A percentile compares a stretch with the other conserved stretches of the same genome.
Conservation (phyloP, 140 eudicot genomes). For the Bidens hawaiensis region DNA sequence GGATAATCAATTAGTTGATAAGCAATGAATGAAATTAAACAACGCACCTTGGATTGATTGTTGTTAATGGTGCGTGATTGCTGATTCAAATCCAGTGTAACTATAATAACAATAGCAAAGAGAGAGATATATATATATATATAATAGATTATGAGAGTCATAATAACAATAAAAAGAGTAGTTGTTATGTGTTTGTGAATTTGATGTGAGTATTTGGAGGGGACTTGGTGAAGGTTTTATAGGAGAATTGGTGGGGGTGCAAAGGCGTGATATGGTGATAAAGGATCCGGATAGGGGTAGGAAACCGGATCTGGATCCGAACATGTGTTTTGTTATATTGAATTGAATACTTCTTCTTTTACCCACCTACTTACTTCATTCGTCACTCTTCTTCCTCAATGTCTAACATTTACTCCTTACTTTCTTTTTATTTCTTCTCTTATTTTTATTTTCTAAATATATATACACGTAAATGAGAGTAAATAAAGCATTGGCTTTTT, state of each 20-base stretch:
- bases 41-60: slow-evolving; percentile 31
- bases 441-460: too few species aligned
- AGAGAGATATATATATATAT: too few species aligned
- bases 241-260: slow-evolving; percentile 30
- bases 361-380: background rate
- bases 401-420: background rate
- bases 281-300: slow-evolving; percentile 10
- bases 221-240: slow-evolving; percentile 26
- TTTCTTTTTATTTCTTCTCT: background rate
- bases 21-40: too few species aligned
- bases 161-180: background rate
- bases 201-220: slow-evolving; percentile 20
- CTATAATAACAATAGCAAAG: too few species aligned
- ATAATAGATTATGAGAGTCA: too few species aligned
- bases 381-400: background rate
- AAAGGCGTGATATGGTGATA: slow-evolving; percentile 5
- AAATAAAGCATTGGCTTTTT: too few species aligned
- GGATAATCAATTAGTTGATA: background rate
- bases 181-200: slow-evolving; percentile 33
- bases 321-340: background rate
- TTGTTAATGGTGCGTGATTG: background rate
- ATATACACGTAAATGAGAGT: too few species aligned
- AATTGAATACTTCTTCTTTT: slow-evolving; percentile 5
- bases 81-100: slow-evolving; percentile 35
- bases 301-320: background rate